These are phyloP conservation scores for Berkeleyomyces rouxiae DNA, from an alignment of 2,329 filamentous ascomycete genomes.

Conservation along the genomic window DNA sequence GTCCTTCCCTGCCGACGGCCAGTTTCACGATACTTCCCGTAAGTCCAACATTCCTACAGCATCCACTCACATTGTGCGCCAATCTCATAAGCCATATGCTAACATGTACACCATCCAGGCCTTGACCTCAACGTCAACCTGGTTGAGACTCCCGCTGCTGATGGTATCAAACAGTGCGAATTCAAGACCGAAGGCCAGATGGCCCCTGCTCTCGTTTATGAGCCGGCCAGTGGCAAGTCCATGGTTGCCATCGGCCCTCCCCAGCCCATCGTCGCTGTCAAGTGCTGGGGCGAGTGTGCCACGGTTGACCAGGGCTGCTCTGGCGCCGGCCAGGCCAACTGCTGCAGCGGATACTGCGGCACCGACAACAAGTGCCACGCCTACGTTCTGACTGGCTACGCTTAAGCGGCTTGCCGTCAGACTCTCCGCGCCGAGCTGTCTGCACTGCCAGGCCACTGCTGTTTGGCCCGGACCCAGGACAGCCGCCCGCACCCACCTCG, in stretches of 20 bases:
- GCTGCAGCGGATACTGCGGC: slow-evolving; percentile 28
- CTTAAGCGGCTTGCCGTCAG: not conserved
- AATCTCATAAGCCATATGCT: not conserved
- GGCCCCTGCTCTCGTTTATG: slow-evolving; percentile 18
- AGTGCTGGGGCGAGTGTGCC: slow-evolving; percentile 28
- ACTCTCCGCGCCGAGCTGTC: not conserved
- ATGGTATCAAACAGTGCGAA: slow-evolving; percentile 26
- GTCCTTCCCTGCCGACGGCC: slow-evolving; percentile 27
- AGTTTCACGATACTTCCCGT: slow-evolving; percentile 23
- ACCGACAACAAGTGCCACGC: slow-evolving; percentile 26
- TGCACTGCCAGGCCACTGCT: not conserved
- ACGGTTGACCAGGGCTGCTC: slow-evolving; percentile 25
- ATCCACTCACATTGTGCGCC: too few relatives aligned
- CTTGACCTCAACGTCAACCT: slow-evolving; percentile 24
- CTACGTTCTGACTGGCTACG: slow-evolving; percentile 13
- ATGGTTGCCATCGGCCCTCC: slow-evolving; percentile 30
- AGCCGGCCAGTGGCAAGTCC: slow-evolving; percentile 19
- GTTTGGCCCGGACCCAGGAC: not conserved
- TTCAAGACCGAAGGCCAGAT: slow-evolving; percentile 24
- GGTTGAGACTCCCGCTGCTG: slow-evolving; percentile 29
- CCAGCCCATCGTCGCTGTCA: slow-evolving; percentile 26
- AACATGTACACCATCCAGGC: slow-evolving; percentile 19
- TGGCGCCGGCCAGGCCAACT: slow-evolving; percentile 22
- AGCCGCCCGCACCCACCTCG: not conserved
- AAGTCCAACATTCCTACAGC: slow-evolving; percentile 14